phyloP scores from a whole-genome alignment of 179 eudicot genomes.

The Corrigiola litoralis region DNA sequence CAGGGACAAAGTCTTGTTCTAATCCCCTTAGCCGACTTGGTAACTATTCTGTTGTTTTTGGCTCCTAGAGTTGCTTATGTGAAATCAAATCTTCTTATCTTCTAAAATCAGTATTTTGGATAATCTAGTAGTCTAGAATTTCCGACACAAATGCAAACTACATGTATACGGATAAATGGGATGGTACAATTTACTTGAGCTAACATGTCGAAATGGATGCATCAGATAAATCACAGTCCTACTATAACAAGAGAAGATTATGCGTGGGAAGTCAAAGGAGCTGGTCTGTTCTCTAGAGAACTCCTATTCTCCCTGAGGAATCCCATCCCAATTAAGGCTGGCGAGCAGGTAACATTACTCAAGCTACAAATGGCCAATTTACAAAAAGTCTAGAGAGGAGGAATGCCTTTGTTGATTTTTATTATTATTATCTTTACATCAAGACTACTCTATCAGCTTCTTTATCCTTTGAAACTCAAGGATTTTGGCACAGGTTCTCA shows the following conservation, averaged over 20 bases:
- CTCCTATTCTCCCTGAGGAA: conserved; percentile 64
- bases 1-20: conserved; percentile 80
- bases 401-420: too few species aligned
- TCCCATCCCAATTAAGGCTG: conserved; percentile 82
- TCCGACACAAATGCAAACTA: background rate
- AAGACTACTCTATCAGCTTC: background rate
- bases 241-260: conserved; percentile 64
- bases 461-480: background rate
- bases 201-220: conserved; percentile 13
- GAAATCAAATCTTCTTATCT: background rate
- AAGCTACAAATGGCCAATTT: background rate
- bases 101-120: background rate
- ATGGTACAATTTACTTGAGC: conserved; percentile 1
- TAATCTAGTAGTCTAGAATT: background rate
- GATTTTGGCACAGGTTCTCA: conserved; percentile 48
- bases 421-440: background rate
- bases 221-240: conserved; percentile 85
- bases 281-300: conserved; percentile 90
- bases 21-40: conserved; percentile 91
- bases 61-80: background rate
- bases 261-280: conserved; percentile 86
- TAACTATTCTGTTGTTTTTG: conserved; percentile 18
- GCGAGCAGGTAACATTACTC: conserved; percentile 77
- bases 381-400: background rate
- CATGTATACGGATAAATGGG: too few species aligned